Conservation (phyloP, 2,329 filamentous ascomycete species). For the Cladosporium sphaerospermum region DNA sequence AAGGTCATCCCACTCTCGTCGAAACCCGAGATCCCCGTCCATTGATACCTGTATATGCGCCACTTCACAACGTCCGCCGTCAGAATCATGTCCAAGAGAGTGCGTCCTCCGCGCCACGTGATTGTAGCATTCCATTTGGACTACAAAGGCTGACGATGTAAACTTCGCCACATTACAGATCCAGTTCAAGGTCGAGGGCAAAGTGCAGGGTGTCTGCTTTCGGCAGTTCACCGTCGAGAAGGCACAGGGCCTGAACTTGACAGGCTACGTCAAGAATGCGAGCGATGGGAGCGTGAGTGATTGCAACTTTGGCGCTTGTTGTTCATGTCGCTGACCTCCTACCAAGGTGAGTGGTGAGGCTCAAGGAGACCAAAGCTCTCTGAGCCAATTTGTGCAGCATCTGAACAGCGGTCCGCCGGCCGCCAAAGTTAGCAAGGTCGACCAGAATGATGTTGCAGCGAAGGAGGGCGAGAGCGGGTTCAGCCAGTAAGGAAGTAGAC, state of each 20-base stretch:
- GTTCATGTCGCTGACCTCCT: neutral
- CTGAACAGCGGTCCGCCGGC: constrained; percentile 67
- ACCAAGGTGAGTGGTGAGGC: constrained; percentile 79
- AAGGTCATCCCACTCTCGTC: neutral
- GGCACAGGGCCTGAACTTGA: constrained; percentile 38
- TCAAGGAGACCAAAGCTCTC: constrained; percentile 61
- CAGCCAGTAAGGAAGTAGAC: constrained; percentile 19
- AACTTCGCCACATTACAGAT: constrained; percentile 32
- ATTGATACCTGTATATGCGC: neutral
- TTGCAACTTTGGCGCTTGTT: neutral
- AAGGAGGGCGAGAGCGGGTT: constrained; percentile 66
- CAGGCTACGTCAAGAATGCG: constrained; percentile 42
- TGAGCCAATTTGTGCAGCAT: constrained; percentile 67
- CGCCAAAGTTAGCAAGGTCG: constrained; percentile 67
- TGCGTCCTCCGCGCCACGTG: constrained; percentile 12
- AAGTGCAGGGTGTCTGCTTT: constrained; percentile 48
- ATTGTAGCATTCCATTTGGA: too few relatives aligned
- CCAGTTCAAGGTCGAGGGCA: constrained; percentile 41
- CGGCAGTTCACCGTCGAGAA: constrained; percentile 40
- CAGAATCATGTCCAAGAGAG: constrained; percentile 27
- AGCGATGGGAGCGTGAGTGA: constrained; percentile 34
- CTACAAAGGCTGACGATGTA: neutral
- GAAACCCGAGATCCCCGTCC: neutral
- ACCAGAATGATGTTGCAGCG: constrained; percentile 59
- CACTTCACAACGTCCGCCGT: constrained; percentile 3